Base-by-base conservation (phyloP, 2,329 filamentous ascomycete genomes). In the Exophiala phaeomuriformis region DNA sequence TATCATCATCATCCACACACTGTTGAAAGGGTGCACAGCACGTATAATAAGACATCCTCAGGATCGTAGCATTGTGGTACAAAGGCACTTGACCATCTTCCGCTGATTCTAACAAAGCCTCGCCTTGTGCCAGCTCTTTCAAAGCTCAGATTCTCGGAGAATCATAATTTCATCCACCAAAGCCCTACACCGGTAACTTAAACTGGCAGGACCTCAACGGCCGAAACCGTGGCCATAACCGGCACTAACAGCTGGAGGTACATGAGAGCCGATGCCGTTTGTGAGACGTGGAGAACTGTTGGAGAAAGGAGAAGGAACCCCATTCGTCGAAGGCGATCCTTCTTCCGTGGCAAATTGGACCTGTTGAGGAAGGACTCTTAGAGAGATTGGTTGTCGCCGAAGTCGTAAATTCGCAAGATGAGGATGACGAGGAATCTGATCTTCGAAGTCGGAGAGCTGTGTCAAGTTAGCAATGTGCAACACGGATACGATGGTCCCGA, bases 361-460 rank as follows among this genome's bases (percentile, higher is more conserved):
- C 39, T 27, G n/a, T 10, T 43, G 33, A 7, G 44, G 32, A 31
- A 56, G 27, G 19, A 56, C 47, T 32, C 56, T 47, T 29, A 63
- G 36, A 8, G 58, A 57, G 43, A 62, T 61, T 1, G 54, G 49
- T 45, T 59, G 60, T 37, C 51, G 55, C 39, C 49, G 44, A 5
- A 61, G 42, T 12, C 37, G 41, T 12, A 59, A 36, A 27, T 32
- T 50, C 29, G 46, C 46, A 27, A 77, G 69, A 62, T 77, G 74
- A 32, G 71, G 71, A 57, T 75, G 68, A 56, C 73, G 72, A 29
- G 73, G 72, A 44, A 75, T 69, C 36, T 76, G 69, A 54, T 76
- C 72, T 66, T 72, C 70, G 61, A 77, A 77, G 63, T 75, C 74
- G 41, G 73, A 74, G 47, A 75, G 69, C 72, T 75, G 55, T 41